Percentiles rank a stretch among this genome's conserved stretches.
Conservation (phyloP, 2,329 filamentous ascomycete species). For the Colletotrichum aenigma region DNA sequence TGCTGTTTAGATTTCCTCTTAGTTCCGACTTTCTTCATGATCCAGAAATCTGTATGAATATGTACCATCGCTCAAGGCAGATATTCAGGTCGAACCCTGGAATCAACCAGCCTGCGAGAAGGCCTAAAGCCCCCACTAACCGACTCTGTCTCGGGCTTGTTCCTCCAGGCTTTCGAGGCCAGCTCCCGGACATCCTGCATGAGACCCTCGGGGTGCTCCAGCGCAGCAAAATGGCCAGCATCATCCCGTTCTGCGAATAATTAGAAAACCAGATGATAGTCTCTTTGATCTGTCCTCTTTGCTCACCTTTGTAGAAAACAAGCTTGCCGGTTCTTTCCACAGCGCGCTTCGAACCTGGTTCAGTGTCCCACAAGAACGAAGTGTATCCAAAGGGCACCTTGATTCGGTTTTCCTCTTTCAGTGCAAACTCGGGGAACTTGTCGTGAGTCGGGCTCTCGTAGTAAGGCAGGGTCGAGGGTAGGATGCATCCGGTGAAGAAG, state of each 20-base stretch:
- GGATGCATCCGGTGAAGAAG: slow-evolving; percentile 27
- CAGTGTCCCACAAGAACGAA: slow-evolving; percentile 19
- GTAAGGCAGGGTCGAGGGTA: slow-evolving; percentile 23
- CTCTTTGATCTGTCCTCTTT: neutral
- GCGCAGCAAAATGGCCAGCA: slow-evolving; percentile 23
- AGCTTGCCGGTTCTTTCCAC: slow-evolving; percentile 21
- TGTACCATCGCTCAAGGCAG: neutral
- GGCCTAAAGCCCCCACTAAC: neutral
- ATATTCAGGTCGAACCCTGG: neutral
- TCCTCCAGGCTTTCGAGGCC: neutral
- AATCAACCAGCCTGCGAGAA: neutral
- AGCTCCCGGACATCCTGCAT: slow-evolving; percentile 4
- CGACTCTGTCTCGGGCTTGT: neutral
- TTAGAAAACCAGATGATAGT: neutral
- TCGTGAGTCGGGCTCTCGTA: slow-evolving; percentile 20
- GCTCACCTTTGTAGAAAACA: slow-evolving; percentile 21
- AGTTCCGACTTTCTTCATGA: neutral
- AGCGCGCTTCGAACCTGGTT: slow-evolving; percentile 12
- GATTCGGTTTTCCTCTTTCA: slow-evolving; percentile 20
- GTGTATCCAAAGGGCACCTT: slow-evolving; percentile 22
- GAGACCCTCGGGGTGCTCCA: slow-evolving; percentile 16
- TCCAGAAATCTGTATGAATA: neutral
- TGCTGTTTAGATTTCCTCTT: neutral
- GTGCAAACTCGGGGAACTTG: slow-evolving; percentile 15
- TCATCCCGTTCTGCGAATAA: slow-evolving; percentile 17